phyloP scores from a whole-genome alignment of 768 basidiomycete species.

The Boletus reticuloceps region DNA sequence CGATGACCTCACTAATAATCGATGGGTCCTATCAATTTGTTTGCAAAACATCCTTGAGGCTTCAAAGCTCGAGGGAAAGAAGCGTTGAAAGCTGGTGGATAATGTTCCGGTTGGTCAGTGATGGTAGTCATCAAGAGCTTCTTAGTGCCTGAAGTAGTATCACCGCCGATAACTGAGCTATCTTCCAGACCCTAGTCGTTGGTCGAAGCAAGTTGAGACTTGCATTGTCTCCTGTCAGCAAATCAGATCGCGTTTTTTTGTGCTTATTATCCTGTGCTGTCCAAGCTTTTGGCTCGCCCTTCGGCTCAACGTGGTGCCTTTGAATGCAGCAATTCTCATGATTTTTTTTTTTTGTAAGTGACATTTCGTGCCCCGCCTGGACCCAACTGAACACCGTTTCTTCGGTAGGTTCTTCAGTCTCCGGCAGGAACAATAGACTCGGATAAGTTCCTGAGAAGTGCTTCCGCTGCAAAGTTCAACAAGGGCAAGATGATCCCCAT shows the following conservation, averaged over 20 bases:
- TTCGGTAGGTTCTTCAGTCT: slow-evolving; percentile 4
- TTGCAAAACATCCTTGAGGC: not conserved
- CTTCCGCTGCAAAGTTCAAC: not conserved
- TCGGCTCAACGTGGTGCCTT: not conserved
- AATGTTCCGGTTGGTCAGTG: not conserved
- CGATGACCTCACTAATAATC: not conserved
- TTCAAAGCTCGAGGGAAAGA: not conserved
- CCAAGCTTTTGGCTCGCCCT: not conserved
- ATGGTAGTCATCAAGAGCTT: not conserved
- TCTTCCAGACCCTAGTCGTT: not conserved
- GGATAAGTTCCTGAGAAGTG: not conserved
- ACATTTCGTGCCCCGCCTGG: not conserved
- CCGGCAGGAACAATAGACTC: slow-evolving; percentile 7
- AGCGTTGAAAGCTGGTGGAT: not conserved
- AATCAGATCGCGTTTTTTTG: not conserved
- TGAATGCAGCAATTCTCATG: not conserved
- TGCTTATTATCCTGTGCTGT: not conserved
- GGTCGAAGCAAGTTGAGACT: not conserved
- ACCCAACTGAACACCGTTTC: not conserved
- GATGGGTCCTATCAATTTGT: not conserved
- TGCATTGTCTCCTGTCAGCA: not conserved
- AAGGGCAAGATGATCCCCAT: not conserved
- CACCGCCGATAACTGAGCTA: not conserved
- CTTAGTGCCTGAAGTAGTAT: not conserved
- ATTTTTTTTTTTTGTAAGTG: not conserved